Conservation (phyloP, 208 protist species). For the Baffinella frigidus region DNA sequence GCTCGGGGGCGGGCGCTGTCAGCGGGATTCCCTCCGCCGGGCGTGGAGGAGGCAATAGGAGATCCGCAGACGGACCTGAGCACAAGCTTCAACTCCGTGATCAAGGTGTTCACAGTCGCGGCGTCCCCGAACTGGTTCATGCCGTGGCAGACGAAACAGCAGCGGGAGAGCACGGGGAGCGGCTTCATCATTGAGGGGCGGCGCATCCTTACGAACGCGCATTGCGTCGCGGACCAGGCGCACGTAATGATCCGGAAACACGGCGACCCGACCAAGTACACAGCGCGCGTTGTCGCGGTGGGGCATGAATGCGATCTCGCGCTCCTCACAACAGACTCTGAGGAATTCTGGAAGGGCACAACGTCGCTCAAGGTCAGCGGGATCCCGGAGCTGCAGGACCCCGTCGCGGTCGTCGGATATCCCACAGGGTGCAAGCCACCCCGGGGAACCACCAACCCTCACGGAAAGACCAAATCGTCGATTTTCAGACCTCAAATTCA, state of each 20-base stretch:
- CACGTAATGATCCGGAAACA: constrained; percentile 49
- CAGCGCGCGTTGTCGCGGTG: constrained; percentile 4
- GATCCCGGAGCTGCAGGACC: constrained; percentile 36
- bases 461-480: too few relatives aligned
- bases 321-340: not conserved
- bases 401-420: constrained; percentile 18
- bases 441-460: too few relatives aligned
- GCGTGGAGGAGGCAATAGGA: too few relatives aligned
- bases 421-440: not conserved
- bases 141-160: constrained; percentile 26
- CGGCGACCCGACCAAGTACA: constrained; percentile 34
- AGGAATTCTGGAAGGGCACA: constrained; percentile 41
- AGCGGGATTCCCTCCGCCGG: too few relatives aligned
- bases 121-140: constrained; percentile 47
- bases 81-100: constrained; percentile 5
- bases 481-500: too few relatives aligned
- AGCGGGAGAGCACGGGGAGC: constrained; percentile 23
- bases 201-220: constrained; percentile 21
- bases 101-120: constrained; percentile 50
- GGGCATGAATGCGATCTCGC: constrained; percentile 45
- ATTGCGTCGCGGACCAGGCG: constrained; percentile 2
- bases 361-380: not conserved
- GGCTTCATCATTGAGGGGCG: constrained; percentile 41
- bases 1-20: too few relatives aligned
- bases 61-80: too few relatives aligned